These are phyloP conservation scores for Emericellopsis cladophorae DNA, from an alignment of 2,329 filamentous ascomycete genomes.

Conservation along the genomic window DNA sequence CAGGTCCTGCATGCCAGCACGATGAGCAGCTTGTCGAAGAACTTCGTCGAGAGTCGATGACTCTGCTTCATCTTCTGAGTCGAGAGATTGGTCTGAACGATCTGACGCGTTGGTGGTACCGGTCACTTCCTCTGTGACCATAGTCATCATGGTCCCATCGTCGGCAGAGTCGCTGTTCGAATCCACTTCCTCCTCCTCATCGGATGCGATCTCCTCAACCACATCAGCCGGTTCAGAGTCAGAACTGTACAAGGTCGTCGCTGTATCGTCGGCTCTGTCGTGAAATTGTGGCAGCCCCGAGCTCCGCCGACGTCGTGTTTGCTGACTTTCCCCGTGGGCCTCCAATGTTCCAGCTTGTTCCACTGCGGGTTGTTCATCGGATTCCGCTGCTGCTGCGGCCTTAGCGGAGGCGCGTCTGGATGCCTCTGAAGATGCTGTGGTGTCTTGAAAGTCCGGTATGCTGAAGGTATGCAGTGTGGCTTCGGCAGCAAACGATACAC, in stretches of 20 bases:
- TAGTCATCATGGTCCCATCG: constrained; percentile 69
- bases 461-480: constrained; percentile 96
- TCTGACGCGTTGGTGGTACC: constrained; percentile 53
- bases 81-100: constrained; percentile 45
- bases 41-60: constrained; percentile 67
- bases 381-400: neutral
- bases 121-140: constrained; percentile 69
- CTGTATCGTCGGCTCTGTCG: constrained; percentile 50
- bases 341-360: neutral
- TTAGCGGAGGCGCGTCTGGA: constrained; percentile 52
- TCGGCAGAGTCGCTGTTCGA: constrained; percentile 43
- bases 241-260: constrained; percentile 66
- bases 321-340: constrained; percentile 32
- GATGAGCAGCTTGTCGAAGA: constrained; percentile 59
- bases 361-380: constrained; percentile 13
- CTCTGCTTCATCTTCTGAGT: constrained; percentile 39
- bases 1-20: constrained; percentile 61
- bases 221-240: constrained; percentile 45
- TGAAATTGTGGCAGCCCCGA: constrained; percentile 57
- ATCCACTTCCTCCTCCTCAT: constrained; percentile 26
- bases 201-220: constrained; percentile 26
- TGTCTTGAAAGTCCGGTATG: constrained; percentile 78
- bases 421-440: constrained; percentile 67
- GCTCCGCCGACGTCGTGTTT: constrained; percentile 48
- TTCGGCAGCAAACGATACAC: constrained; percentile 94